Base-by-base conservation (phyloP, 129 eudicot species). In the Centaurea solstitialis region DNA sequence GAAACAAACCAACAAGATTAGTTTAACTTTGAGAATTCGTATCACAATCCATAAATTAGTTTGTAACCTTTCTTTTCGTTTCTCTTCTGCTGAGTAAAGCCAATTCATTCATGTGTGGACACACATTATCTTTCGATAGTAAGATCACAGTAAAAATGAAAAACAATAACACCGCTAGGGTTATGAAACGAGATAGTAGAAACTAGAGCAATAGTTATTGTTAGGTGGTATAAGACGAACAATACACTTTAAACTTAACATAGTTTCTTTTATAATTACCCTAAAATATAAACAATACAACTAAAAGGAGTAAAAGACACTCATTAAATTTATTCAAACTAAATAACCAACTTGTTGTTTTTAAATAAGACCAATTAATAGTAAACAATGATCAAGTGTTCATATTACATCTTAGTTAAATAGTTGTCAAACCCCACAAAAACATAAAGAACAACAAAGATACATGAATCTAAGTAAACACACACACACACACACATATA, bases 371-470 rank as follows among this genome's bases (percentile, higher is more conserved):
- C 6, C 5, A 50, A 50, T 15, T 57, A 57, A 57, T 57, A n/a
- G n/a, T n/a, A n/a, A n/a, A n/a, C 1, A 57, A 57, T 33, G 37
- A 33, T 57, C 65, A 57, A 57, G 65, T 57, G 65, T 57, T 7
- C 6, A 57, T 57, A n/a, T n/a, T n/a, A 17, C 6, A 57, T 17
- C 65, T 57, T n/a, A 57, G 22, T 57, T n/a, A 57, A 57, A 57
- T 57, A 57, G 64, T 53, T 53, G 22, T 53, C 22, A 53, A 53
- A 53, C 64, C 64, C 64, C 64, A 62, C 68, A 3, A 62, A 61
- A 22, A 64, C 68, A 64, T 64, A 64, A 64, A 73, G 33, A 80
- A 24, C 40, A 73, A 69, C 72, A 38, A 21, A n/a, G 79, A n/a
- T 40, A 23, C 71, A 76, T 70, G 64, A 41, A 79, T 70, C 57